A percentile compares a stretch with the other conserved stretches of the same genome.
These are phyloP conservation scores for Suhomyces taliae DNA, from an alignment of 1,139 yeast species.

Conservation along the genomic window DNA sequence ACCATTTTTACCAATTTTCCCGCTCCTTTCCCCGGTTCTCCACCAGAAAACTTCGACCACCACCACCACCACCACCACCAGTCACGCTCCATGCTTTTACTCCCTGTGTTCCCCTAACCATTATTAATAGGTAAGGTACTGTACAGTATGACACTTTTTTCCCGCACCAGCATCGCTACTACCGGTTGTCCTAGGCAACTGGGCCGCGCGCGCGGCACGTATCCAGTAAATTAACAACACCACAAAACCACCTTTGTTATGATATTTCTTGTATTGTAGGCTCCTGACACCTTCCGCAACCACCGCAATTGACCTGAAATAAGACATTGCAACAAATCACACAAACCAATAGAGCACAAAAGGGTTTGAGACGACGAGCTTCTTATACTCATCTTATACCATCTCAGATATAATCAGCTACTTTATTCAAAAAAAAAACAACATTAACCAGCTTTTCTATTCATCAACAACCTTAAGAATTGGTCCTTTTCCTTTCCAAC, in stretches of 20 bases:
- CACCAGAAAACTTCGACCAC: no score
- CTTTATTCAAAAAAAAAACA: no score
- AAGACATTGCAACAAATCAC: constrained; percentile 7
- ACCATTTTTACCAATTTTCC: not conserved
- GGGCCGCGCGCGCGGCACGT: constrained; percentile 1
- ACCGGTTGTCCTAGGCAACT: not conserved
- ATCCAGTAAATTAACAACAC: constrained; percentile 12
- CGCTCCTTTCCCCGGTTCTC: not conserved
- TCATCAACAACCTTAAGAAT: no score
- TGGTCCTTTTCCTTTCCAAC: no score
- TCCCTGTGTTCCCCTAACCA: no score
- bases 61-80: not conserved
- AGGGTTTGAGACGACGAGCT: not conserved
- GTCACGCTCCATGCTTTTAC: not conserved
- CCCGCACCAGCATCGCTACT: constrained; percentile 1
- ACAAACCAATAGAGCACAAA: constrained; percentile 1
- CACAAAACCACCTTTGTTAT: constrained; percentile 11
- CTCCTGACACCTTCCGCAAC: constrained; percentile 1
- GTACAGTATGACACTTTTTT: no score
- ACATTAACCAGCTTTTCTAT: no score
- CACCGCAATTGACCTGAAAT: constrained; percentile 7
- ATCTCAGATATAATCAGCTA: not conserved
- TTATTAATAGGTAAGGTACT: no score
- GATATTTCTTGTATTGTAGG: constrained; percentile 10
- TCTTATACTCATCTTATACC: not conserved